A percentile compares a stretch with the other conserved stretches of the same genome.
Evolutionary conservation across 1,284 basidiomycete species (phyloP).

Genomic region (Paramarasmius palmivorus): DNA sequence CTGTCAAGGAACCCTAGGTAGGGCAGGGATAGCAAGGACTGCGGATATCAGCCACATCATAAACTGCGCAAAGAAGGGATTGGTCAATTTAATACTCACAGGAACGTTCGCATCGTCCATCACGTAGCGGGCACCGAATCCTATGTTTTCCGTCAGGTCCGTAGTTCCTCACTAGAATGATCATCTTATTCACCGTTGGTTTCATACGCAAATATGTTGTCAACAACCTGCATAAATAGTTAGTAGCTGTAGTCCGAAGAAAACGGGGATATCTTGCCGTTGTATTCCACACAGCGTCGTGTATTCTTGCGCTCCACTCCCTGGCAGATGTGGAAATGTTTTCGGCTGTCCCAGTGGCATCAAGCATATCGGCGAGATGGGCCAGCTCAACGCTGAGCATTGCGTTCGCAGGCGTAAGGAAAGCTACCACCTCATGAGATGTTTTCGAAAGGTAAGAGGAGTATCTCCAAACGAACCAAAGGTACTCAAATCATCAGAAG

Average conservation of each 20-base stretch:
- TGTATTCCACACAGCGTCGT: constrained; percentile 62
- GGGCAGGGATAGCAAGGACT: constrained; percentile 75
- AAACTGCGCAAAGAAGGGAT: not conserved
- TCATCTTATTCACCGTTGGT: constrained; percentile 64
- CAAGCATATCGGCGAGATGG: constrained; percentile 61
- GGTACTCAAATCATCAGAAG: constrained; percentile 71
- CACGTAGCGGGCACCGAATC: constrained; percentile 67
- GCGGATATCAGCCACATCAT: not conserved
- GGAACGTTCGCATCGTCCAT: constrained; percentile 86
- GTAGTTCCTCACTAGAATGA: not conserved
- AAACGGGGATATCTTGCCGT: constrained; percentile 49
- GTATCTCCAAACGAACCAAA: constrained; percentile 47
- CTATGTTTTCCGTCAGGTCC: constrained; percentile 25
- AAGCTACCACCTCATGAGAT: constrained; percentile 42
- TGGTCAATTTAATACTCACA: constrained; percentile 49
- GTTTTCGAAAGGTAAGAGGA: not conserved
- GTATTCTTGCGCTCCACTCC: constrained; percentile 59
- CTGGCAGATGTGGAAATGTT: constrained; percentile 57
- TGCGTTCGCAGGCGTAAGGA: constrained; percentile 75
- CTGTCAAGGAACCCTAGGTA: constrained; percentile 76
- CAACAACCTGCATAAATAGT: constrained; percentile 42
- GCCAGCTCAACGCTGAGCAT: constrained; percentile 75
- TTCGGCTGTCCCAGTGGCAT: constrained; percentile 44
- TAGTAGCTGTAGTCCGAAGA: constrained; percentile 3
- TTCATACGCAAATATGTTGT: constrained; percentile 76